Evolutionary conservation across 768 basidiomycete species (phyloP).

Genomic region (Macrolepiota albuminosa): DNA sequence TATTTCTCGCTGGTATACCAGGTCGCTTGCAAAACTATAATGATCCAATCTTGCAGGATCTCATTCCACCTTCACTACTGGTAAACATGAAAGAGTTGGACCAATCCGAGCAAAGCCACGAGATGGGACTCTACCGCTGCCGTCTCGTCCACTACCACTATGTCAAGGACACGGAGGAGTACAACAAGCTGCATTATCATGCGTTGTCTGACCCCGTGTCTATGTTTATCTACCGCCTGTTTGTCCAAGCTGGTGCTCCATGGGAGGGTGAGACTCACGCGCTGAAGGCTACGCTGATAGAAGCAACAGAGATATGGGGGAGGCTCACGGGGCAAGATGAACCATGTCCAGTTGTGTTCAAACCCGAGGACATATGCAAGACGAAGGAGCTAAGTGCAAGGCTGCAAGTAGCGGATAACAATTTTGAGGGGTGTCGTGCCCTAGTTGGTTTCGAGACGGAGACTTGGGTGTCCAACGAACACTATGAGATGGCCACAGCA

Average conservation of each 20-base stretch:
- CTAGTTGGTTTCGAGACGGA: background rate
- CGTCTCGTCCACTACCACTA: background rate
- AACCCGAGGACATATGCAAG: background rate
- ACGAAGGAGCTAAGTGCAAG: background rate
- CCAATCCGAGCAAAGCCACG: background rate
- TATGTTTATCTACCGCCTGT: background rate
- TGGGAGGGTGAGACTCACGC: background rate
- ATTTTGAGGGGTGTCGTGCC: background rate
- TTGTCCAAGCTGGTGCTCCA: background rate
- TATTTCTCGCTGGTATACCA: background rate
- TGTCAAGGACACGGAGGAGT: background rate
- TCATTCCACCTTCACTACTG: background rate
- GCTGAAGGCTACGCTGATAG: background rate
- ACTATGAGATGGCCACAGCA: background rate
- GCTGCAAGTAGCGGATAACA: background rate
- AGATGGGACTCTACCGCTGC: background rate
- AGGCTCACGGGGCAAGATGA: background rate
- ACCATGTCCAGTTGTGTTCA: background rate
- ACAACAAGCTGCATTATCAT: conserved; percentile 2
- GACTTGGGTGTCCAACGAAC: background rate
- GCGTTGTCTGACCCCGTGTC: background rate
- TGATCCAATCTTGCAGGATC: background rate
- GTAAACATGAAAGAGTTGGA: background rate
- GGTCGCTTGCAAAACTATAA: background rate
- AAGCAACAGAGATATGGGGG: background rate